phyloP scores from a whole-genome alignment of 139 green algal genomes.

The Eudorina sp. region DNA sequence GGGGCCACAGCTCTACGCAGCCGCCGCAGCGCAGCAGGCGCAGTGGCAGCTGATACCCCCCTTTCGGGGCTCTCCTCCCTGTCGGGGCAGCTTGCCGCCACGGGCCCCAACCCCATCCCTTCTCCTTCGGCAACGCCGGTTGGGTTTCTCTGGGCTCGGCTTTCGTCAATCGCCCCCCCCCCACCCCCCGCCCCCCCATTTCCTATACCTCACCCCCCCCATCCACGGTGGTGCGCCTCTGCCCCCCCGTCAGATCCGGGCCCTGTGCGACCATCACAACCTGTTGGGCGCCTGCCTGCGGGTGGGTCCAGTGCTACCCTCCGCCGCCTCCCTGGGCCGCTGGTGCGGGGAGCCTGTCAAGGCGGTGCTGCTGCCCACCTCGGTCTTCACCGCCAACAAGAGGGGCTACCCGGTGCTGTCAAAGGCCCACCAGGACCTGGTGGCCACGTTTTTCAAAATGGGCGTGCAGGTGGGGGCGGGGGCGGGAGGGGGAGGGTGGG shows the following conservation, averaged over 20 bases:
- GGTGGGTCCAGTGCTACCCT: constrained; percentile 48
- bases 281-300: constrained; percentile 82
- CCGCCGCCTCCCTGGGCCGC: constrained; percentile 44
- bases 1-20: no score
- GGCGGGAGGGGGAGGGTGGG: neutral
- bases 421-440: constrained; percentile 85
- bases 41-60: no score
- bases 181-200: neutral
- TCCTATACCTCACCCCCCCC: no score
- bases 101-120: no score
- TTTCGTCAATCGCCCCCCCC: neutral
- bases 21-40: no score
- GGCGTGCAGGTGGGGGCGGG: constrained; percentile 72
- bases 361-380: constrained; percentile 84
- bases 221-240: no score
- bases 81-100: no score
- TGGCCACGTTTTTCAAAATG: constrained; percentile 76
- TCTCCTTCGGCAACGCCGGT: no score
- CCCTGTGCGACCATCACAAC: constrained; percentile 78
- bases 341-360: constrained; percentile 94
- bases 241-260: constrained; percentile 62
- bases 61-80: no score
- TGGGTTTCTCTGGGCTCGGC: no score
- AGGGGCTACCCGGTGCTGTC: constrained; percentile 88
- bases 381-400: constrained; percentile 89